These are phyloP conservation scores for Lipomyces spencermartinsiae DNA, from an alignment of 805 yeast species.

Conservation along the genomic window DNA sequence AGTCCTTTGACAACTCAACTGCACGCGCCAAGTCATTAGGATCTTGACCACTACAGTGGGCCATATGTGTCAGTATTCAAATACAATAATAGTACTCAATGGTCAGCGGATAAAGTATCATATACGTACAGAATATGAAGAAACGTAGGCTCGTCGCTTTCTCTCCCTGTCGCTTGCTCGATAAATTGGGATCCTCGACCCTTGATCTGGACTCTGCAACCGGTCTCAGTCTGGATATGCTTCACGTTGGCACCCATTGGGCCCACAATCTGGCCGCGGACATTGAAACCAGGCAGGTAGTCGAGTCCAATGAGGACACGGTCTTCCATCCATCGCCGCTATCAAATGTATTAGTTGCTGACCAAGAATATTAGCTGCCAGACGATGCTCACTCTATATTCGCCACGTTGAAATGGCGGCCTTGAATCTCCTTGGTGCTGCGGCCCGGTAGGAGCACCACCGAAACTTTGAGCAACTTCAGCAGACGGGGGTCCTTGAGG, in stretches of 20 bases:
- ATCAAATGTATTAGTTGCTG: background rate
- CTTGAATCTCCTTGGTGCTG: slow-evolving; percentile 10
- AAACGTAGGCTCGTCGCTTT: slow-evolving; percentile 45
- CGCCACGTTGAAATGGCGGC: slow-evolving; percentile 19
- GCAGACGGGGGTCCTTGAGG: background rate
- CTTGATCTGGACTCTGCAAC: slow-evolving; percentile 46
- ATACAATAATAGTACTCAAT: slow-evolving; percentile 6
- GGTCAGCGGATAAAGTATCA: background rate
- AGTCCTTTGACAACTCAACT: slow-evolving; percentile 41
- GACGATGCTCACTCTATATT: slow-evolving; percentile 15
- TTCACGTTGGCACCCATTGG: slow-evolving; percentile 47
- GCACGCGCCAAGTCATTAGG: slow-evolving; percentile 41
- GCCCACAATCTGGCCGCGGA: slow-evolving; percentile 47
- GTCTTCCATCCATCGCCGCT: slow-evolving; percentile 40
- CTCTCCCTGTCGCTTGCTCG: slow-evolving; percentile 44
- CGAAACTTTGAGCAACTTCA: background rate
- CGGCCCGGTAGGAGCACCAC: slow-evolving; percentile 11
- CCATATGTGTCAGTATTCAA: slow-evolving; percentile 20
- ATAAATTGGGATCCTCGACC: slow-evolving; percentile 48
- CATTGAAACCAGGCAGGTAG: slow-evolving; percentile 41
- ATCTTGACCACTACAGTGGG: slow-evolving; percentile 39
- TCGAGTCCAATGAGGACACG: slow-evolving; percentile 39
- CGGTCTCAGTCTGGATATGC: slow-evolving; percentile 47
- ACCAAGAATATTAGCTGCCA: background rate
- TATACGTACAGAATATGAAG: slow-evolving; percentile 41